phyloP scores from a whole-genome alignment of 164 flowering plant species.

The Berberis thunbergii region DNA sequence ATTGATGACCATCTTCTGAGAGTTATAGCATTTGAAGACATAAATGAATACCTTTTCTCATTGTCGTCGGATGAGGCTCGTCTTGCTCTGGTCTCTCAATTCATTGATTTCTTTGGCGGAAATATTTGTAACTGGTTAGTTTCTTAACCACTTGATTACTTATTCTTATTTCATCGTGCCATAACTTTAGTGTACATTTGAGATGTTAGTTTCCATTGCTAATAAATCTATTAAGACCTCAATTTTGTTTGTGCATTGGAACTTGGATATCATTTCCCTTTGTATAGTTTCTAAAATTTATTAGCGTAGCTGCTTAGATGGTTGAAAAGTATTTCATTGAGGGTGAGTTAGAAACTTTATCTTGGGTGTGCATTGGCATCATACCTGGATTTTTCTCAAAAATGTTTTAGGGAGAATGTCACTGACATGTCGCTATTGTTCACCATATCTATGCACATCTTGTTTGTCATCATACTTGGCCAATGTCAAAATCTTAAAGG shows the following conservation, averaged over 20 bases:
- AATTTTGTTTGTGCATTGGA: neutral
- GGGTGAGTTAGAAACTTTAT: no score
- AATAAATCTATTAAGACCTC: neutral
- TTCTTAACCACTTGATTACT: neutral
- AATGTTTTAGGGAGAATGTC: no score
- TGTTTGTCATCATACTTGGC: no score
- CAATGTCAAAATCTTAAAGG: no score
- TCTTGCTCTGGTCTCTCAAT: conserved; percentile 51
- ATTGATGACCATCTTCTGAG: conserved; percentile 58
- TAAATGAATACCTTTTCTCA: conserved; percentile 74
- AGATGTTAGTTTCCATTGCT: neutral
- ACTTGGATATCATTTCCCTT: neutral
- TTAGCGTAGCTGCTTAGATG: no score
- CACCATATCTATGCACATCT: no score
- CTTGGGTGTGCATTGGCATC: no score
- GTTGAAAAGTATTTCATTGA: no score
- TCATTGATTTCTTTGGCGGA: conserved; percentile 86
- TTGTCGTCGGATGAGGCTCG: conserved; percentile 68
- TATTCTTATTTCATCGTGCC: neutral
- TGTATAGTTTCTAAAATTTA: no score
- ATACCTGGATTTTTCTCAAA: no score
- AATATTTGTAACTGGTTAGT: conserved; percentile 56
- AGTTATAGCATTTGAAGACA: conserved; percentile 71
- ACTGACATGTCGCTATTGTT: no score
- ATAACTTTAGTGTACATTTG: neutral